Percentiles rank a stretch among this genome's conserved stretches.
Evolutionary conservation across 345 rosid genomes (phyloP).

Genomic region (Pistacia vera): DNA sequence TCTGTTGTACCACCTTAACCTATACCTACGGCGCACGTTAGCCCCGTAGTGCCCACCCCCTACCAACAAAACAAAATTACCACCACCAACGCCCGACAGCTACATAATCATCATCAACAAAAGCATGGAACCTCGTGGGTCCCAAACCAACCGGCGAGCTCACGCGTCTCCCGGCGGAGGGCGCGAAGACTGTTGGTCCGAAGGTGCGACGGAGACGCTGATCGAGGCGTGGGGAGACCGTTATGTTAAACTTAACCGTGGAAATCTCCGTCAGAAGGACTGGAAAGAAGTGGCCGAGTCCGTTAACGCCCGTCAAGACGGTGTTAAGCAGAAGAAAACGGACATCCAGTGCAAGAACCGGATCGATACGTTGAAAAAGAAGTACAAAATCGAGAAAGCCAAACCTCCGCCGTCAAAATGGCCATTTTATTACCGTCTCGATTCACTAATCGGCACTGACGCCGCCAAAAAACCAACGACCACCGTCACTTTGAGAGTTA

Average conservation of each 20-base stretch:
- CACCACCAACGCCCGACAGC: not conserved
- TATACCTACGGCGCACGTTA: constrained; percentile 32
- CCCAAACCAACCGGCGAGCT: constrained; percentile 1
- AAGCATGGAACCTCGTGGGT: constrained; percentile 28
- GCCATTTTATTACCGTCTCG: constrained; percentile 24
- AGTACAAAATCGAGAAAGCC: constrained; percentile 48
- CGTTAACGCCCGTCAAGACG: constrained; percentile 55
- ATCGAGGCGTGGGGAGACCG: constrained; percentile 91
- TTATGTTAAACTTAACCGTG: constrained; percentile 69
- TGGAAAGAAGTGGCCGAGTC: constrained; percentile 83
- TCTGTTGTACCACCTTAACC: constrained; percentile 19
- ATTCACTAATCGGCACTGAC: constrained; percentile 11
- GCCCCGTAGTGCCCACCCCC: not conserved
- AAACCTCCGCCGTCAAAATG: constrained; percentile 26
- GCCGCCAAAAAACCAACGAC: constrained; percentile 1
- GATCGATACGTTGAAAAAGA: constrained; percentile 50
- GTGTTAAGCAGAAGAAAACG: constrained; percentile 49
- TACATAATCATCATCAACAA: not conserved
- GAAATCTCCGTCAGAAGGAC: constrained; percentile 81
- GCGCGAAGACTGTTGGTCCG: constrained; percentile 96
- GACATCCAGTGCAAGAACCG: constrained; percentile 69
- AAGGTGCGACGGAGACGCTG: constrained; percentile 69
- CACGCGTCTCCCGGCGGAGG: not conserved
- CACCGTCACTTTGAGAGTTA: constrained; percentile 4
- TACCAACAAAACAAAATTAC: not conserved